Evolutionary conservation across 345 rosid species (phyloP), one percentile per base, ranked within the genome.

Genomic region (Arabis alpina): DNA sequence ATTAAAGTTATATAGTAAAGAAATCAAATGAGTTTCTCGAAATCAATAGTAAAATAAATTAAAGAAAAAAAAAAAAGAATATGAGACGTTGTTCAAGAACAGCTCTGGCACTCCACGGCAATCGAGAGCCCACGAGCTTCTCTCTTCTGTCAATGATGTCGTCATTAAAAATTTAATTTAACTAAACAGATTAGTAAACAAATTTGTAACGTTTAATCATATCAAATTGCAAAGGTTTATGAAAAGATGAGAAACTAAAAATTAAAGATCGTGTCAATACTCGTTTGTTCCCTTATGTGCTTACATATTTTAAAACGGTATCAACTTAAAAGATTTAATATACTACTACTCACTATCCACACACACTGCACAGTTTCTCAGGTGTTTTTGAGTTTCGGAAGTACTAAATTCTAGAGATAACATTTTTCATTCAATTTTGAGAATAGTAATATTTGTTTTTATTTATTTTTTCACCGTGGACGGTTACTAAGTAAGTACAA

Each of bases 71-170:
- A 68, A 44, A 41, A 61, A 61, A 65, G 83, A 80, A 80, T 80
- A 79, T 66, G 82, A 85, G 84, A 85, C 86, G 44, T 52, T 70
- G 60, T 81, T 11, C 80, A 75, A 81, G 82, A 78, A 59, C 50
- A 63, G 57, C 49, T 68, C 66, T 76, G 71, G 52, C 36, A 49
- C 70, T 34, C 48, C 87, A 76, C 88, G 68, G 72, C 68, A 23
- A 64, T 74, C 90, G 82, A 90, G 86, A 85, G 74, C 71, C 82
- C 95, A 88, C 96, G 92, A 80, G 79, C 75, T 74, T 66, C 67
- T 66, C 77, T 59, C 77, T 62, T 41, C 12, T 69, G 61, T 68
- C 71, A 70, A 76, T 45, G 44, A 9, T 68, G 81, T 80, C 92
- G 77, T 79, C 89, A 75, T 70, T 80, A 42, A 58, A 70, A 16